A percentile compares a stretch with the other conserved stretches of the same genome.
These are phyloP conservation scores for Didymella keratinophila DNA, from an alignment of 2,329 filamentous ascomycete species.

Conservation along the genomic window DNA sequence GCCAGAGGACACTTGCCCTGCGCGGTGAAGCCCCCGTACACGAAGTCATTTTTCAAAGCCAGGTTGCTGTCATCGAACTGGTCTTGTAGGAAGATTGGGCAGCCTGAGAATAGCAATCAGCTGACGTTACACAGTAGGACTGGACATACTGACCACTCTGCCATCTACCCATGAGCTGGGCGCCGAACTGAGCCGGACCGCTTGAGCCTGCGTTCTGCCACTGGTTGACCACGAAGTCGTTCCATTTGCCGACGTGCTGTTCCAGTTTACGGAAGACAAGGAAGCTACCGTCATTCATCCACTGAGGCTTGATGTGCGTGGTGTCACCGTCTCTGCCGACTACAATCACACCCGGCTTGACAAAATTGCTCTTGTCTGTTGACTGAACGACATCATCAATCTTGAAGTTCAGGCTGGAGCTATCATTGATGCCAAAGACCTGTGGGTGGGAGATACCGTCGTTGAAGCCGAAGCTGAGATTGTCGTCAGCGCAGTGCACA, in stretches of 20 bases:
- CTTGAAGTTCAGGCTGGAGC: constrained; percentile 5
- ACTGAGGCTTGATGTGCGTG: constrained; percentile 9
- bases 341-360: constrained; percentile 17
- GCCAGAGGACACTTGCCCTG: constrained; percentile 16
- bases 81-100: constrained; percentile 11
- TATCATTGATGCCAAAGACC: constrained; percentile 16
- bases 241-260: constrained; percentile 21
- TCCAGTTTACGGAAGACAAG: constrained; percentile 19
- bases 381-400: constrained; percentile 14
- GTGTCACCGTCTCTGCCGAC: constrained; percentile 12
- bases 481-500: neutral
- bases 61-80: constrained; percentile 7
- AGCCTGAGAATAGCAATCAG: constrained; percentile 5
- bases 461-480: constrained; percentile 17
- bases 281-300: constrained; percentile 21
- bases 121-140: neutral
- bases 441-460: constrained; percentile 21
- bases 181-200: constrained; percentile 11
- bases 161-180: constrained; percentile 21
- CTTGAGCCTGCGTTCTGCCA: constrained; percentile 12
- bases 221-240: constrained; percentile 11
- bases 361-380: constrained; percentile 10
- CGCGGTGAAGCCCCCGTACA: constrained; percentile 5
- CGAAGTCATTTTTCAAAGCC: constrained; percentile 15
- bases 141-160: constrained; percentile 9